Conservation (phyloP, 768 basidiomycete species). For the Cystofilobasidium ferigula region DNA sequence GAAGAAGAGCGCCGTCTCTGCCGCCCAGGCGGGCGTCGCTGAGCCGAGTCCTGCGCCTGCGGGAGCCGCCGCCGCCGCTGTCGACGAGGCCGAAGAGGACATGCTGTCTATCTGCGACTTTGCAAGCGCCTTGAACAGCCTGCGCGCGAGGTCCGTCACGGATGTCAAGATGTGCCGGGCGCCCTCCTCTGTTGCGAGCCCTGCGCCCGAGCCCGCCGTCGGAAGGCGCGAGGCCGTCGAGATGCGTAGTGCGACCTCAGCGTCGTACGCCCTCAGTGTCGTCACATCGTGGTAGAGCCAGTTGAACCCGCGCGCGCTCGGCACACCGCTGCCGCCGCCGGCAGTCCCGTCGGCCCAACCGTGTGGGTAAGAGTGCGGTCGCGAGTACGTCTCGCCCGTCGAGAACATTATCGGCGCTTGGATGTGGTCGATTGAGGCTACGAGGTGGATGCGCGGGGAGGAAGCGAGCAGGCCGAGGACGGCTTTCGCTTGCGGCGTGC, state of each 20-base stretch:
- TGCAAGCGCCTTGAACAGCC: conserved; percentile 59
- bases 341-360: neutral
- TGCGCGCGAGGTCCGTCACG: conserved; percentile 76
- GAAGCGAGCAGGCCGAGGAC: conserved; percentile 62
- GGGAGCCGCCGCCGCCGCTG: conserved; percentile 42
- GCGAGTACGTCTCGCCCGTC: conserved; percentile 36
- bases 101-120: conserved; percentile 35
- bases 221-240: conserved; percentile 22
- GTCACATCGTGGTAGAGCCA: conserved; percentile 68
- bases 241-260: conserved; percentile 48
- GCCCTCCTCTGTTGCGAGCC: conserved; percentile 53
- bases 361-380: conserved; percentile 28
- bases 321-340: too few species aligned
- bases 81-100: conserved; percentile 1
- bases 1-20: conserved; percentile 35
- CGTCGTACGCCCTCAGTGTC: conserved; percentile 69
- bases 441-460: conserved; percentile 64
- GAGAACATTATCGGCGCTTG: conserved; percentile 75
- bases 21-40: conserved; percentile 50
- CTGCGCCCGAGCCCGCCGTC: conserved; percentile 36
- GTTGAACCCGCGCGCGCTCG: conserved; percentile 34
- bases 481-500: conserved; percentile 52
- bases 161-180: conserved; percentile 67
- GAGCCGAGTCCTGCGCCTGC: conserved; percentile 44
- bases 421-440: conserved; percentile 77